Percentiles rank a stretch among this genome's conserved stretches.
phyloP scores from a whole-genome alignment of 139 green algal genomes.

The Tetradesmus obliquus region DNA sequence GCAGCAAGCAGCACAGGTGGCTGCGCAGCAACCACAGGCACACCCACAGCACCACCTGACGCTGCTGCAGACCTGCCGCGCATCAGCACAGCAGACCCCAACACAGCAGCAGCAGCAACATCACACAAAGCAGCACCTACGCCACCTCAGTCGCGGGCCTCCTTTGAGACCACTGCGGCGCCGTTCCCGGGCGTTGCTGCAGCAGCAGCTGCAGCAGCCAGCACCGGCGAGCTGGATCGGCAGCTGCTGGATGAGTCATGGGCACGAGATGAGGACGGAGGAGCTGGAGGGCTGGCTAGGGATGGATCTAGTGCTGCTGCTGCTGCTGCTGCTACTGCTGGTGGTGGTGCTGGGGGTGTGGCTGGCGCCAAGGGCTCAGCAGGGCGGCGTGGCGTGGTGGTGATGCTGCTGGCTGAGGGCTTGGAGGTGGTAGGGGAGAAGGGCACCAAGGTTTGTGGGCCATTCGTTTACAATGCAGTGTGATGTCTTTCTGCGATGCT shows the following conservation, averaged over 20 bases:
- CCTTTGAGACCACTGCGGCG: conserved; percentile 6
- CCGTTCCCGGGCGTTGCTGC: conserved; percentile 27
- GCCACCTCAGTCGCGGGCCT: neutral
- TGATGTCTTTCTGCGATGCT: neutral
- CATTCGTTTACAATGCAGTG: neutral
- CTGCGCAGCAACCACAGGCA: neutral
- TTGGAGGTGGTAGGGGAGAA: conserved; percentile 80
- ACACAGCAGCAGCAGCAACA: neutral
- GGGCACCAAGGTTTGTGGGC: conserved; percentile 70
- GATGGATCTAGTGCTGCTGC: neutral
- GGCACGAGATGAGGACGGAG: neutral
- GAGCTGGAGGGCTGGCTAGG: neutral
- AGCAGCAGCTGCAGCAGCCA: neutral
- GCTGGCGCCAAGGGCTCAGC: conserved; percentile 19
- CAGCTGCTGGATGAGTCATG: conserved; percentile 15
- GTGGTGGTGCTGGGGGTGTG: neutral
- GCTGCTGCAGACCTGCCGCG: neutral
- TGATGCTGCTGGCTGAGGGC: conserved; percentile 62
- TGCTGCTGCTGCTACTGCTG: neutral
- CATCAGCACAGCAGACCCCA: too few relatives aligned
- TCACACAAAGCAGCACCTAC: neutral
- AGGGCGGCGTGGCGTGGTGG: conserved; percentile 61
- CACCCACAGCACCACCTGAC: neutral
- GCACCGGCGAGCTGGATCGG: conserved; percentile 5
- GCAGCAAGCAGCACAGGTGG: too few relatives aligned